Conservation (phyloP, 805 yeast species). For the Vanderwaltozyma yarrowii region DNA sequence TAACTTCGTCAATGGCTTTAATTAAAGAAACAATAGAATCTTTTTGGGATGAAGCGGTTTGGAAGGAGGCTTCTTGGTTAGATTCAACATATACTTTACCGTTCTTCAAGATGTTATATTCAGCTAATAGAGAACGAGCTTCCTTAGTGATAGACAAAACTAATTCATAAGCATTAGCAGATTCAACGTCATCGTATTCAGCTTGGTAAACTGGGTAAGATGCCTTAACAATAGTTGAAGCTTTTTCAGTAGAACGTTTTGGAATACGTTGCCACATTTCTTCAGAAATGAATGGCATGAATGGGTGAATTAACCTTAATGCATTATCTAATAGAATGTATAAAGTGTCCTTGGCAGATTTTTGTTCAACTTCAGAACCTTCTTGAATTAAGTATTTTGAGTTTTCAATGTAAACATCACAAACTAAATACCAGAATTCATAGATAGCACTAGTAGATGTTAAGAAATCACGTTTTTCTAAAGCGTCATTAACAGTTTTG, state of each 20-base stretch:
- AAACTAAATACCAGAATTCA: slow-evolving; percentile 90
- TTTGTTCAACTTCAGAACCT: slow-evolving; percentile 75
- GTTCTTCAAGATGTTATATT: slow-evolving; percentile 78
- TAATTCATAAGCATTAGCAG: slow-evolving; percentile 71
- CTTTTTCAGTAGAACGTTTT: slow-evolving; percentile 60
- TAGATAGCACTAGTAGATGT: slow-evolving; percentile 80
- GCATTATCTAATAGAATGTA: slow-evolving; percentile 91
- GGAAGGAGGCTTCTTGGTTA: slow-evolving; percentile 33
- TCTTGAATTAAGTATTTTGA: slow-evolving; percentile 87
- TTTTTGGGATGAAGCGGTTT: slow-evolving; percentile 57
- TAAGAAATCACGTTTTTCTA: slow-evolving; percentile 83
- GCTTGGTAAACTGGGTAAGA: slow-evolving; percentile 58
- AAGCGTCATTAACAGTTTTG: slow-evolving; percentile 47
- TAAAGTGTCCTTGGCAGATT: slow-evolving; percentile 87
- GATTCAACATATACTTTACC: slow-evolving; percentile 80
- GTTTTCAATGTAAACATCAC: slow-evolving; percentile 98
- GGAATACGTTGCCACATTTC: slow-evolving; percentile 99
- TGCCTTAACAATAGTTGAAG: slow-evolving; percentile 69
- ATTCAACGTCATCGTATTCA: slow-evolving; percentile 51
- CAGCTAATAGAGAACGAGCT: slow-evolving; percentile 85
- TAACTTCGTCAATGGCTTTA: slow-evolving; percentile 74
- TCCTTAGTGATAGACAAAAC: slow-evolving; percentile 80
- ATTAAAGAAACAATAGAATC: slow-evolving; percentile 85
- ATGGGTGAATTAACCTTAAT: slow-evolving; percentile 86
- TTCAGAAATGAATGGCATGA: slow-evolving; percentile 95